Evolutionary conservation across 345 rosid genomes (phyloP).

Genomic region (Dipteronia dyeriana): DNA sequence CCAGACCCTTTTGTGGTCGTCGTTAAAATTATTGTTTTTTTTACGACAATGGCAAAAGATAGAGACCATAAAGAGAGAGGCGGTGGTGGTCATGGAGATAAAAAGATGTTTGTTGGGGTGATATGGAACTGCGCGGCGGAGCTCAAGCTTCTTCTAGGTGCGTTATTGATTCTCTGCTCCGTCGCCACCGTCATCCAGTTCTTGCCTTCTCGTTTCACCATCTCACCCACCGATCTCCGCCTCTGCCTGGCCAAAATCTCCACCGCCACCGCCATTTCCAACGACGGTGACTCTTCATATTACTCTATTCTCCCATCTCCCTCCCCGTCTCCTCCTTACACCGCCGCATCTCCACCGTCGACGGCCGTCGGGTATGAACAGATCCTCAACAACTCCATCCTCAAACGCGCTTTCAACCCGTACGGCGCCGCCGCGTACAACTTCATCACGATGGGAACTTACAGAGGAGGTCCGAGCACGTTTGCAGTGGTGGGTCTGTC

Average conservation of each 20-base stretch:
- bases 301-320: conserved; percentile 22
- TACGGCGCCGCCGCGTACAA: conserved; percentile 80
- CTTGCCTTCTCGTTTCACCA: conserved; percentile 65
- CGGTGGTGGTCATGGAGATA: conserved; percentile 35
- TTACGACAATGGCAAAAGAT: conserved; percentile 45
- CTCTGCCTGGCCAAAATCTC: conserved; percentile 69
- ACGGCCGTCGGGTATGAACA: conserved; percentile 33
- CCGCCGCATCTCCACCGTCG: conserved; percentile 22
- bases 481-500: conserved; percentile 80
- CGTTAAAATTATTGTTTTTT: background rate
- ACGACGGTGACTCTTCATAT: background rate
- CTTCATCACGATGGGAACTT: conserved; percentile 75
- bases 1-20: background rate
- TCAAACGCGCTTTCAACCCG: conserved; percentile 63
- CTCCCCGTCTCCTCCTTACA: conserved; percentile 23
- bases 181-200: conserved; percentile 69
- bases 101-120: conserved; percentile 51
- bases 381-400: conserved; percentile 45
- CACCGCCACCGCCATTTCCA: conserved; percentile 31
- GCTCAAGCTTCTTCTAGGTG: conserved; percentile 57
- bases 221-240: conserved; percentile 77
- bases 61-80: conserved; percentile 35
- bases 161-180: conserved; percentile 68
- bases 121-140: conserved; percentile 75
- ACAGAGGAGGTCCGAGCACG: conserved; percentile 71